Conservation (phyloP, 2,329 filamentous ascomycete genomes). For the Alternaria gaisen region DNA sequence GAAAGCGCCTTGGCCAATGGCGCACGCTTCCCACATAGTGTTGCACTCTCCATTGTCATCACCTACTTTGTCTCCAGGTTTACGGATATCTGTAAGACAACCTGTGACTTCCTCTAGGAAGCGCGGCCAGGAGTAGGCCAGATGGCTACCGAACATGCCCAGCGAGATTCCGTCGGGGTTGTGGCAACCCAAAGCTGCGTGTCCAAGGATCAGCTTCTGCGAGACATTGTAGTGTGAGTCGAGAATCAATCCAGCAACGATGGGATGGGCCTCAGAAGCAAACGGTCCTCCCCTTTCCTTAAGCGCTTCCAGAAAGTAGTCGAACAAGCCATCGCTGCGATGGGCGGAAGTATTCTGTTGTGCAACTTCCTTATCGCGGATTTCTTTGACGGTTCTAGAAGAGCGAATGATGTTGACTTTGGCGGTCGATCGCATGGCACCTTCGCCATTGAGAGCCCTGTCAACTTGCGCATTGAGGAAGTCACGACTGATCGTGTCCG, state of each 20-base stretch:
- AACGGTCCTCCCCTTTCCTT: slow-evolving; percentile 37
- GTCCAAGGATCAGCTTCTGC: slow-evolving; percentile 32
- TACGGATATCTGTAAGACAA: slow-evolving; percentile 46
- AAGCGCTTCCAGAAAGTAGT: slow-evolving; percentile 37
- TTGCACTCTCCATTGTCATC: slow-evolving; percentile 51
- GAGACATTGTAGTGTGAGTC: slow-evolving; percentile 39
- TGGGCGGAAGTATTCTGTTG: slow-evolving; percentile 32
- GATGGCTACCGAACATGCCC: slow-evolving; percentile 39
- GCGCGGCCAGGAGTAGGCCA: slow-evolving; percentile 43
- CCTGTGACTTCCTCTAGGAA: slow-evolving; percentile 40
- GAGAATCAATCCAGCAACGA: slow-evolving; percentile 45
- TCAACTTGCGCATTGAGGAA: slow-evolving; percentile 27
- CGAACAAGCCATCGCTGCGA: slow-evolving; percentile 24
- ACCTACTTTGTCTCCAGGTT: slow-evolving; percentile 48
- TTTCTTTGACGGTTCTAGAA: slow-evolving; percentile 34
- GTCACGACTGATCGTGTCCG: slow-evolving; percentile 35
- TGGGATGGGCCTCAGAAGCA: slow-evolving; percentile 59
- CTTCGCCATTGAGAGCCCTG: slow-evolving; percentile 19
- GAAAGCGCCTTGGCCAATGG: slow-evolving; percentile 51
- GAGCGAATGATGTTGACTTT: slow-evolving; percentile 40
- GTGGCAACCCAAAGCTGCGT: slow-evolving; percentile 39
- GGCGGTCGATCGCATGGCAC: slow-evolving; percentile 36
- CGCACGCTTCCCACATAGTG: slow-evolving; percentile 58
- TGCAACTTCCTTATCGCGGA: slow-evolving; percentile 28
- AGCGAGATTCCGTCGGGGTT: slow-evolving; percentile 37